A percentile compares a stretch with the other conserved stretches of the same genome.
These are phyloP conservation scores for Kwoniella dendrophila DNA, from an alignment of 768 basidiomycete genomes.

Conservation along the genomic window DNA sequence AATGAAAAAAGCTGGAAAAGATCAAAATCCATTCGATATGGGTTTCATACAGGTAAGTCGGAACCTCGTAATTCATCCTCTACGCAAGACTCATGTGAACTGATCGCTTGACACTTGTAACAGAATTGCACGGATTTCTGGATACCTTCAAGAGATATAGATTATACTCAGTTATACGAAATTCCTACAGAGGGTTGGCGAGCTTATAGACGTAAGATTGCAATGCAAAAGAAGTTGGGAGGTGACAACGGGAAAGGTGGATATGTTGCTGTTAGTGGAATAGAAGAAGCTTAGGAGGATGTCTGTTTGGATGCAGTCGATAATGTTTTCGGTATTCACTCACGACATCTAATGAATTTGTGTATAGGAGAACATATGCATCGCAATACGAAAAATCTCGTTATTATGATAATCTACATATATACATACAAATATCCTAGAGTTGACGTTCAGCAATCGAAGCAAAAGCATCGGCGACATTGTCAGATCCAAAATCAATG, in stretches of 20 bases:
- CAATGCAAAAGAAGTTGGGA: constrained; percentile 20
- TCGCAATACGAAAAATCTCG: too few relatives aligned
- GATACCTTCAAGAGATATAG: constrained; percentile 80
- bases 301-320: background rate
- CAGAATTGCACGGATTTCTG: constrained; percentile 79
- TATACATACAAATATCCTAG: too few relatives aligned
- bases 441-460: too few relatives aligned
- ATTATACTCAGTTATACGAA: constrained; percentile 87
- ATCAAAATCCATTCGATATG: constrained; percentile 88
- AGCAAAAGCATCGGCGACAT: too few relatives aligned
- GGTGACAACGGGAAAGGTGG: constrained; percentile 22
- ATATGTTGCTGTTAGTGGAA: constrained; percentile 32
- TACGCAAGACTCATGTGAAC: background rate
- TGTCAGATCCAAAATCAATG: too few relatives aligned
- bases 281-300: constrained; percentile 24
- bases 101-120: background rate
- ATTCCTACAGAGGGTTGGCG: constrained; percentile 68
- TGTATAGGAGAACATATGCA: too few relatives aligned
- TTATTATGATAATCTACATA: too few relatives aligned
- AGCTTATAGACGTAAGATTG: constrained; percentile 37
- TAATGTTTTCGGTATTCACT: background rate
- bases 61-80: background rate
- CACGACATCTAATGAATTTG: constrained; percentile 3
- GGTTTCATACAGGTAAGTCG: constrained; percentile 60
- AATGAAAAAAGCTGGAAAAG: constrained; percentile 71